A percentile compares a stretch with the other conserved stretches of the same genome.
phyloP scores from a whole-genome alignment of 169 alveolate genomes.

The Neospora caninum region DNA sequence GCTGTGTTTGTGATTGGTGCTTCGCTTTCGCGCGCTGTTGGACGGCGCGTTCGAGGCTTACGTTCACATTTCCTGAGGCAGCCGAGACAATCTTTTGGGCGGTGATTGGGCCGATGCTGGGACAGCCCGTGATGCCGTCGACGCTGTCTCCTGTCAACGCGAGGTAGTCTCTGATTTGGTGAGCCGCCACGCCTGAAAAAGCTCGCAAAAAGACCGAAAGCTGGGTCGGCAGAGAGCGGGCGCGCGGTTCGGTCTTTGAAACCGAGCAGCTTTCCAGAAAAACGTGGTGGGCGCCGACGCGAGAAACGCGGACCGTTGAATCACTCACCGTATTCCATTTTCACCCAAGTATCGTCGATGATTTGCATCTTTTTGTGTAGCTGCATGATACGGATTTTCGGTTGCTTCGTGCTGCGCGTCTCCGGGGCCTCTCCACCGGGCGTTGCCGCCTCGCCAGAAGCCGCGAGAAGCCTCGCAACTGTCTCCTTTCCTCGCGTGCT shows the following conservation, averaged over 20 bases:
- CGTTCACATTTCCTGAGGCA: not conserved
- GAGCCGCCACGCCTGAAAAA: slow-evolving; percentile 3
- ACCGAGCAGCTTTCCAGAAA: not conserved
- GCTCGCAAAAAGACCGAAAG: not conserved
- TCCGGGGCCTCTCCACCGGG: not conserved
- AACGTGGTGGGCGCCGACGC: too few relatives aligned
- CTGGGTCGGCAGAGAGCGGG: too few relatives aligned
- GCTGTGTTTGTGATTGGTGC: too few relatives aligned
- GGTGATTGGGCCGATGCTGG: not conserved
- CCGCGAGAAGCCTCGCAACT: not conserved
- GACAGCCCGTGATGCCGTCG: slow-evolving; percentile 10
- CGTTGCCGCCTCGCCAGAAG: too few relatives aligned
- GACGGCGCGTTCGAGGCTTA: not conserved
- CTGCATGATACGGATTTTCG: slow-evolving; percentile 17
- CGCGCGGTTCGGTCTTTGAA: too few relatives aligned
- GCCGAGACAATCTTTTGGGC: not conserved
- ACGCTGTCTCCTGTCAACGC: not conserved
- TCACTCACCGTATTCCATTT: slow-evolving; percentile 2
- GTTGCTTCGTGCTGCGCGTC: not conserved
- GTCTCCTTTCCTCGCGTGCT: not conserved
- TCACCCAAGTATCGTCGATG: not conserved
- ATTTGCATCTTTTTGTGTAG: not conserved
- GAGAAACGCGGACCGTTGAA: too few relatives aligned
- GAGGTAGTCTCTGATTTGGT: slow-evolving; percentile 15
- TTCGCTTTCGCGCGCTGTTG: too few relatives aligned